Evolutionary conservation across 1,284 basidiomycete species (phyloP).

Genomic region (Trichosporon sp.): DNA sequence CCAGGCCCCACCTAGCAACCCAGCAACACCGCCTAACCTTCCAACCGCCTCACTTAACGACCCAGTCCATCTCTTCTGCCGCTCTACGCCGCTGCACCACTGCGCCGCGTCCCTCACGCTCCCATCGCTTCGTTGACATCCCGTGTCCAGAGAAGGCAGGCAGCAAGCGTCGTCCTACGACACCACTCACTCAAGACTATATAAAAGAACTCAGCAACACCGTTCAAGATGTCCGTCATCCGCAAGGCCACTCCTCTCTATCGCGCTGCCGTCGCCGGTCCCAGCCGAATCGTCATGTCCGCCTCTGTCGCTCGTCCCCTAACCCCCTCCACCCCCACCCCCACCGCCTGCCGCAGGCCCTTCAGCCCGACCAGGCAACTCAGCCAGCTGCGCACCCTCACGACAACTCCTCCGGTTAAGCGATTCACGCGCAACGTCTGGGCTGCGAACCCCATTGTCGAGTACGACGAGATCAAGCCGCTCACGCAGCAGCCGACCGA

Average conservation of each 20-base stretch:
- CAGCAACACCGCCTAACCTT: neutral
- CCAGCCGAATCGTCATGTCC: neutral
- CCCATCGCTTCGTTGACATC: neutral
- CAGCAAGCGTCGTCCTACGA: neutral
- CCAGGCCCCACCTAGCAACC: slow-evolving; percentile 1
- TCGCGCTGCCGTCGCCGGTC: neutral
- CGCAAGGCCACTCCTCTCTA: neutral
- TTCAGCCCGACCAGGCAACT: neutral
- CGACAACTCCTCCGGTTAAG: neutral
- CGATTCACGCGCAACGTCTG: slow-evolving; percentile 21
- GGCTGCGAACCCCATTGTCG: slow-evolving; percentile 54
- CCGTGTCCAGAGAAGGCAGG: slow-evolving; percentile 1
- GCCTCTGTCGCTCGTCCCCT: slow-evolving; percentile 1
- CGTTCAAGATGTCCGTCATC: neutral
- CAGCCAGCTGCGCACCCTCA: neutral
- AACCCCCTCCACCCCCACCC: neutral
- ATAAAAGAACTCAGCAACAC: neutral
- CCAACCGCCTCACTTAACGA: neutral
- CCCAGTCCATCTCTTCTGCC: neutral
- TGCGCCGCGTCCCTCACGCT: neutral
- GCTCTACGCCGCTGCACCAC: neutral
- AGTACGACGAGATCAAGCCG: slow-evolving; percentile 78
- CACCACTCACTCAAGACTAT: neutral
- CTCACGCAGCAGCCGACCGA: slow-evolving; percentile 71
- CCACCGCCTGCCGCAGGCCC: neutral